Evolutionary conservation across 2,329 filamentous ascomycete species (phyloP).

Genomic region (Diaporthe sp.): DNA sequence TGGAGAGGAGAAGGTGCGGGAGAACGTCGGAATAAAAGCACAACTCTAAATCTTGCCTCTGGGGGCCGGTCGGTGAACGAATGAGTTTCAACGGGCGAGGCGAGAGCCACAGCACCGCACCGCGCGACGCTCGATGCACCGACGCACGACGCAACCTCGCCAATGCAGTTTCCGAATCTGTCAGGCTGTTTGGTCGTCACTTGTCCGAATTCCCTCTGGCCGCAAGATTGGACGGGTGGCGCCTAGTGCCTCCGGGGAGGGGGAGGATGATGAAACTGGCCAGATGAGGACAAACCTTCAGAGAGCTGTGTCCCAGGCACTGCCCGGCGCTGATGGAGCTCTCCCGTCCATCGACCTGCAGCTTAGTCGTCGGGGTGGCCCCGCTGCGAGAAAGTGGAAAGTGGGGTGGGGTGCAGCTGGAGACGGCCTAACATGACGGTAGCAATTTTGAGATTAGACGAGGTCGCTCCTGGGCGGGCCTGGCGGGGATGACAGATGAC

Average conservation of each 20-base stretch:
- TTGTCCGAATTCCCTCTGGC: conserved; percentile 15
- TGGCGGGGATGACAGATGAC: conserved; percentile 28
- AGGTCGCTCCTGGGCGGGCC: conserved; percentile 16
- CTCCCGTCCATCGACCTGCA: conserved; percentile 19
- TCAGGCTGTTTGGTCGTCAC: conserved; percentile 19
- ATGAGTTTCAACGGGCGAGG: neutral
- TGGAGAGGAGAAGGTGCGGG: neutral
- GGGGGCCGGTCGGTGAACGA: neutral
- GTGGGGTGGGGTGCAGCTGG: conserved; percentile 28
- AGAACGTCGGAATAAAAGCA: conserved; percentile 19
- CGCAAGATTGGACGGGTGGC: conserved; percentile 23
- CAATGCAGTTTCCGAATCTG: conserved; percentile 16
- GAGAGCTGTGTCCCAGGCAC: conserved; percentile 15
- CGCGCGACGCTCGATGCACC: neutral
- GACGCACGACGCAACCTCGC: conserved; percentile 5
- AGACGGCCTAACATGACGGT: conserved; percentile 27
- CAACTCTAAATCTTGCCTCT: conserved; percentile 35
- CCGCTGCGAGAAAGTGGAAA: conserved; percentile 24
- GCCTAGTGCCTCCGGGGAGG: conserved; percentile 1
- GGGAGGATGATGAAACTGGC: conserved; percentile 25
- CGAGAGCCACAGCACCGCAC: neutral
- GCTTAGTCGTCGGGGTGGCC: conserved; percentile 8
- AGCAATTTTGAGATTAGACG: conserved; percentile 34
- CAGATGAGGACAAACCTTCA: conserved; percentile 33
- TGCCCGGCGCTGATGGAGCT: conserved; percentile 12